Evolutionary conservation across 108 stramenopile species (phyloP).

Genomic region (Cylindrotheca closterium): DNA sequence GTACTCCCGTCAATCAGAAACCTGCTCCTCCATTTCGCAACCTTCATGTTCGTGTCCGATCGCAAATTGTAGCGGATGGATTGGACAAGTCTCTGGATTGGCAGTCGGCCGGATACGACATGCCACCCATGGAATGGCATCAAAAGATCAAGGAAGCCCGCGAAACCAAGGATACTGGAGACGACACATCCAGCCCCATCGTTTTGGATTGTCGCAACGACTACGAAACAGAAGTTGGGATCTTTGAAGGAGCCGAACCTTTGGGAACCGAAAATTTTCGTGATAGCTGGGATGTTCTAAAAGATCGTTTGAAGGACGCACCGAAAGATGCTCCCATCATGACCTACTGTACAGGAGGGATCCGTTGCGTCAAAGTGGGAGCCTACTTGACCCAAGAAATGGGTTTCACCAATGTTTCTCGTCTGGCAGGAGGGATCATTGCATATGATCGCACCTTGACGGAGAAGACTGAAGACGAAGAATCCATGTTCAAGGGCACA

Average conservation of each 20-base stretch:
- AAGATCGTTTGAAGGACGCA: constrained; percentile 69
- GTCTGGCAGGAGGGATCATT: constrained; percentile 93
- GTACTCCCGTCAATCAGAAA: constrained; percentile 44
- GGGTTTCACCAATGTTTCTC: constrained; percentile 90
- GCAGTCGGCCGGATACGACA: constrained; percentile 86
- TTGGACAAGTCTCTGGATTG: constrained; percentile 81
- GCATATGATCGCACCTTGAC: constrained; percentile 86
- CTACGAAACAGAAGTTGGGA: constrained; percentile 93
- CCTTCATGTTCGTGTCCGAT: constrained; percentile 86
- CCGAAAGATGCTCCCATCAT: constrained; percentile 91
- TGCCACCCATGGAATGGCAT: constrained; percentile 95
- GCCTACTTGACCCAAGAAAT: constrained; percentile 92
- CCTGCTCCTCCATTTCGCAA: constrained; percentile 82
- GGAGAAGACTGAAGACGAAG: constrained; percentile 59
- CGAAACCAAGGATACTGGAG: constrained; percentile 1
- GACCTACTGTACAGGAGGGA: constrained; percentile 93
- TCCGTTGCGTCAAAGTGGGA: constrained; percentile 89
- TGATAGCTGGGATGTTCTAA: constrained; percentile 86
- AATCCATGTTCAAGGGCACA: constrained; percentile 87
- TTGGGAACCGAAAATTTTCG: constrained; percentile 89
- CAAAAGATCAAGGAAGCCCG: constrained; percentile 69
- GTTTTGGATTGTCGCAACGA: constrained; percentile 84
- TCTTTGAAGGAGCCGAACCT: constrained; percentile 88
- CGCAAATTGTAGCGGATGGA: constrained; percentile 96
- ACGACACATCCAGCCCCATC: constrained; percentile 36